These are phyloP conservation scores for Mycosphaerella arachidis DNA, from an alignment of 2,329 filamentous ascomycete genomes.

Conservation along the genomic window DNA sequence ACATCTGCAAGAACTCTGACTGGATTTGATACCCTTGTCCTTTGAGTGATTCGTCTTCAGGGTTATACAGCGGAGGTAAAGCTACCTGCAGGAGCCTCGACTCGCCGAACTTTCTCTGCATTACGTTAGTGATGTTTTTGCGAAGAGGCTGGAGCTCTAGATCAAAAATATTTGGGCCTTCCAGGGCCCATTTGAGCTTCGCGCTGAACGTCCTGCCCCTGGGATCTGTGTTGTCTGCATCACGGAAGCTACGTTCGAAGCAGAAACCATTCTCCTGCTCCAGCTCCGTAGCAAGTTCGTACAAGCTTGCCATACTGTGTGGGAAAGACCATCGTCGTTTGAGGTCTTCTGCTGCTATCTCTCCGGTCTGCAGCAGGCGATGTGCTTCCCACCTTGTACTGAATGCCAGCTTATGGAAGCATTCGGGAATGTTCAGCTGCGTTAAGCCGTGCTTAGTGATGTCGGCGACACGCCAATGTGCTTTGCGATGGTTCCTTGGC, in stretches of 20 bases:
- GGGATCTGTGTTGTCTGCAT: slow-evolving; percentile 1
- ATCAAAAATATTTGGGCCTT: slow-evolving; percentile 19
- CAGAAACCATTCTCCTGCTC: neutral
- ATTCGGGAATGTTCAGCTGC: slow-evolving; percentile 12
- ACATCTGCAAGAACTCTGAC: slow-evolving; percentile 34
- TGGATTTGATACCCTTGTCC: slow-evolving; percentile 18
- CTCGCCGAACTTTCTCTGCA: slow-evolving; percentile 31
- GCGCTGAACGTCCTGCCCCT: slow-evolving; percentile 11
- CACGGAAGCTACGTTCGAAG: slow-evolving; percentile 5
- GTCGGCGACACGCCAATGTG: neutral
- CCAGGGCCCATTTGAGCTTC: slow-evolving; percentile 8
- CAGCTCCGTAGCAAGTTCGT: slow-evolving; percentile 6
- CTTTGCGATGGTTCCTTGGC: neutral
- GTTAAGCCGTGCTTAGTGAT: slow-evolving; percentile 10
- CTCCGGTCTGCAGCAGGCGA: slow-evolving; percentile 17
- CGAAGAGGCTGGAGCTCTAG: slow-evolving; percentile 20
- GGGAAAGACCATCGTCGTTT: slow-evolving; percentile 7
- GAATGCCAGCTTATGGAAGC: slow-evolving; percentile 15
- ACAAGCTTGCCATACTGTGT: slow-evolving; percentile 3
- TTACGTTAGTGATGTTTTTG: slow-evolving; percentile 18
- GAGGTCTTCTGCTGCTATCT: slow-evolving; percentile 11
- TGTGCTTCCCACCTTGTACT: slow-evolving; percentile 21
- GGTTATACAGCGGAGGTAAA: slow-evolving; percentile 29
- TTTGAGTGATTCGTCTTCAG: slow-evolving; percentile 1
- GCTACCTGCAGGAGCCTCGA: slow-evolving; percentile 42